Base-by-base conservation (phyloP, 2,329 filamentous ascomycete genomes). In the Dothidotthia symphoricarpi region DNA sequence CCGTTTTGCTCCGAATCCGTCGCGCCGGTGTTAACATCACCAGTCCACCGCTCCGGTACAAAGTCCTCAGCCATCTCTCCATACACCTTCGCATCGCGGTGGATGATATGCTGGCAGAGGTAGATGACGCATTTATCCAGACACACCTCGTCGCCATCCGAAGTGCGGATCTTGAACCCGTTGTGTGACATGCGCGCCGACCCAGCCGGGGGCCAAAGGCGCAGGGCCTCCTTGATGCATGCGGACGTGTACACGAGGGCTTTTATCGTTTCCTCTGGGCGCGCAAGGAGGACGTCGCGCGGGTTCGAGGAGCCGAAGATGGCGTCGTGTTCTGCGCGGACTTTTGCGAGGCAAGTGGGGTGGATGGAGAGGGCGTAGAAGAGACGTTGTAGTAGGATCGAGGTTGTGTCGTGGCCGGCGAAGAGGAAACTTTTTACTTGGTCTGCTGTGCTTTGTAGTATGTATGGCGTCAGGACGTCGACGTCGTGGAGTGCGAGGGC, bases 201-300 rank as follows among this genome's bases (percentile, higher is more conserved):
- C 3, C 61, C 70, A 0, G 61, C 76, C 0, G 76, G 73, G 0
- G 77, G 74, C 55, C 73, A 77, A 8, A 81, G 57, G 6, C 77
- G 70, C 6, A 81, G 63, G 1, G 71, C 69, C 57, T 81, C 78
- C 43, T 76, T 76, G 45, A 78, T 71, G 16, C 76, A 70, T 5
- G 76, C 77, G 5, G 65, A 63, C 3, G 76, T 77, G 54, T 78
- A 80, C 1, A 69, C 64, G 16, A 81, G 67, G 8, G 45, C 47
- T 43, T 71, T 66, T 55, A 76, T 74, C 13, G 79, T 68, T 2
- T 76, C 62, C 15, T 69, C 62, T 0, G 75, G 71, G 22, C 71
- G 64, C 2, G 66, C 49, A 22, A 64, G 56, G 31, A 80, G 64
- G 5, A 64, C 55, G 2, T 61, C 51, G n/a, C 63, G 65, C 0